These are phyloP conservation scores for Kockiozyma suomiensis DNA, from an alignment of 805 yeast genomes.

Conservation along the genomic window DNA sequence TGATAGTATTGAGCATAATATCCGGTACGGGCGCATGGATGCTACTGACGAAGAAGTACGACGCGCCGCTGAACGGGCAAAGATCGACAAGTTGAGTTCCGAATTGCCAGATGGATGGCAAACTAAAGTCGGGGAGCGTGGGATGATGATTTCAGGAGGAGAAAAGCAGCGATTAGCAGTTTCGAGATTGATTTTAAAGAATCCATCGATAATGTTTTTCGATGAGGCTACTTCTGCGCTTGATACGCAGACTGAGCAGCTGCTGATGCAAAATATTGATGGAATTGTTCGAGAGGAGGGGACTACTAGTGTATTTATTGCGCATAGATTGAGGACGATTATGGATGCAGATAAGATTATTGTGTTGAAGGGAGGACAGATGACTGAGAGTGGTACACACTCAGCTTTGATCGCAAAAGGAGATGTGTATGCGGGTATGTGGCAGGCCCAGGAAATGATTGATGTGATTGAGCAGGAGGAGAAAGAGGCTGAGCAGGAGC, in stretches of 20 bases:
- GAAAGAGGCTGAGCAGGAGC: conserved; percentile 17
- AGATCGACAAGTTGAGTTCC: conserved; percentile 60
- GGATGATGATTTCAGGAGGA: conserved; percentile 99
- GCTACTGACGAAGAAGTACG: conserved; percentile 74
- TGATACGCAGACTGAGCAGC: conserved; percentile 94
- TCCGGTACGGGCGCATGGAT: conserved; percentile 76
- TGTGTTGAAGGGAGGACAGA: conserved; percentile 75
- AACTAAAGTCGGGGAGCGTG: conserved; percentile 91
- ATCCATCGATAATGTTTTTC: conserved; percentile 86
- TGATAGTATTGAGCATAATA: conserved; percentile 85
- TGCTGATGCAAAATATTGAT: conserved; percentile 73
- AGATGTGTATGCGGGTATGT: conserved; percentile 75
- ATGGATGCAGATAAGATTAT: conserved; percentile 93
- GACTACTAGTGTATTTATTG: conserved; percentile 85
- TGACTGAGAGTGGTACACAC: conserved; percentile 89
- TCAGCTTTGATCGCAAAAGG: conserved; percentile 55
- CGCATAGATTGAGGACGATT: conserved; percentile 89
- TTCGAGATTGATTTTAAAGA: conserved; percentile 83
- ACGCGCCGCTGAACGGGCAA: conserved; percentile 67
- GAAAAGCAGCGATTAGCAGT: conserved; percentile 95
- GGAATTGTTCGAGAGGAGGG: conserved; percentile 58
- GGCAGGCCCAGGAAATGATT: conserved; percentile 71
- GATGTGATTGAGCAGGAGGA: conserved; percentile 31
- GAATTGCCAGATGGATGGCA: conserved; percentile 81
- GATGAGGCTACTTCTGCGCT: conserved; percentile 97